Evolutionary conservation across 2,329 filamentous ascomycete genomes (phyloP), one percentile per base, ranked within the genome.

Genomic region (Trichoderma polysporum): DNA sequence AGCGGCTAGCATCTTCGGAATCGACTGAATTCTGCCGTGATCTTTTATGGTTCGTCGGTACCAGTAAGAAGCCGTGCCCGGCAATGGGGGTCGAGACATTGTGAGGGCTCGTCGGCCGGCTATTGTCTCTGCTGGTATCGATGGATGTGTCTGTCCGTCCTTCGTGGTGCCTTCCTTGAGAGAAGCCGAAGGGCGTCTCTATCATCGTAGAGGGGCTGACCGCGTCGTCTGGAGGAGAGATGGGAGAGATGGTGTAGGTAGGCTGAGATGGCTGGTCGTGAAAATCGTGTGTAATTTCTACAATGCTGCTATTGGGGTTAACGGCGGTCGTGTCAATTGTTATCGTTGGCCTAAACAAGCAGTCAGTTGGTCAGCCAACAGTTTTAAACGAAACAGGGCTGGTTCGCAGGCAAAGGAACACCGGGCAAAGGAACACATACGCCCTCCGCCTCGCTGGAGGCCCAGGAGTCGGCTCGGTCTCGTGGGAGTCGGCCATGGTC

Each of bases 11-110:
- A 68, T 90, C 88, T 33, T 88, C 85, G 10, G 89, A 90, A 72
- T 91, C 90, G 57, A 92, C 80, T 1, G 90, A 92, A 71, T 89
- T 89, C 66, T 90, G 89, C 68, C 90, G 82, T 39, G 88, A 88
- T 59, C 88, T 82, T 60, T 82, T 75, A 19, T 74, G 70, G 57
- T 81, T 81, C n/a, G 82, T 83, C 1, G 90, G 90, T 1, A 93
- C 90, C 0, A 88, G 83, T 54, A 93, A 81, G 71, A 90, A 90
- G 64, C 83, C 82, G 72, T 82, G 74, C 77, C 82, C 77, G 13
- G 85, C 70, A 9, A 87, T 80, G 1, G 85, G 85, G 69, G 81
- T 88, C 31, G 88, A 90, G 58, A 92, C 83, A 79, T 92, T 92
- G 76, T 91, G 89, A 9, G 90, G 89, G 70, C 90, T 92, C 13